These are phyloP conservation scores for Lotus japonicus DNA, from an alignment of 306 rosid species.

Conservation along the genomic window DNA sequence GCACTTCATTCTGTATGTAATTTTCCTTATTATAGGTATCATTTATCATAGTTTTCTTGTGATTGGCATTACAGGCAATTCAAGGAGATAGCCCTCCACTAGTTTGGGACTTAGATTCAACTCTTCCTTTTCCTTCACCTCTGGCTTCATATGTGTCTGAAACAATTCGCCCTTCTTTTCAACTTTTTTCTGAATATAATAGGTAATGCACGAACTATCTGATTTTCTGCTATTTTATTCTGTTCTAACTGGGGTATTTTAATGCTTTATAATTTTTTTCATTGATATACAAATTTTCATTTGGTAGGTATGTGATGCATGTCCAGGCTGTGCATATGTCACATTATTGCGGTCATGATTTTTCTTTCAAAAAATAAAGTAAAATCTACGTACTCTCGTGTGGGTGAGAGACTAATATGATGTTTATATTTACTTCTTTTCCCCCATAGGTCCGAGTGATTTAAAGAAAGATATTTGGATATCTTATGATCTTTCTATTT, in stretches of 20 bases:
- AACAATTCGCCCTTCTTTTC: constrained; percentile 63
- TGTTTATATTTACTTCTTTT: neutral
- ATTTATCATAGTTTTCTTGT: constrained; percentile 18
- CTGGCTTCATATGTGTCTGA: constrained; percentile 52
- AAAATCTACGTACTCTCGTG: neutral
- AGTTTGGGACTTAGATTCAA: constrained; percentile 86
- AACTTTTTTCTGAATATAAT: constrained; percentile 51
- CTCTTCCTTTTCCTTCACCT: constrained; percentile 65
- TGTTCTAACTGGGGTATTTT: neutral
- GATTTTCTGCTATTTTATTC: neutral
- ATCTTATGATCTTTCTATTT: neutral
- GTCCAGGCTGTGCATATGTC: neutral
- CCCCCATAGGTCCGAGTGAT: neutral
- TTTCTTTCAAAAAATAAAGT: neutral
- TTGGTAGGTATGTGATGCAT: constrained; percentile 6
- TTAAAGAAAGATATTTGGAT: neutral
- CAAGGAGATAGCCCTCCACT: constrained; percentile 37
- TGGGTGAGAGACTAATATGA: neutral
- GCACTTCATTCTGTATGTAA: neutral
- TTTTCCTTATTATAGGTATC: constrained; percentile 9
- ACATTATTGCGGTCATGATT: neutral
- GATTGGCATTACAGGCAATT: constrained; percentile 45
- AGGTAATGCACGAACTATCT: constrained; percentile 45
- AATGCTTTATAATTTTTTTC: neutral
- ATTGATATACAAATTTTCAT: neutral